Base-by-base conservation (phyloP, 2,329 filamentous ascomycete genomes). In the Fusarium oligoseptatum region DNA sequence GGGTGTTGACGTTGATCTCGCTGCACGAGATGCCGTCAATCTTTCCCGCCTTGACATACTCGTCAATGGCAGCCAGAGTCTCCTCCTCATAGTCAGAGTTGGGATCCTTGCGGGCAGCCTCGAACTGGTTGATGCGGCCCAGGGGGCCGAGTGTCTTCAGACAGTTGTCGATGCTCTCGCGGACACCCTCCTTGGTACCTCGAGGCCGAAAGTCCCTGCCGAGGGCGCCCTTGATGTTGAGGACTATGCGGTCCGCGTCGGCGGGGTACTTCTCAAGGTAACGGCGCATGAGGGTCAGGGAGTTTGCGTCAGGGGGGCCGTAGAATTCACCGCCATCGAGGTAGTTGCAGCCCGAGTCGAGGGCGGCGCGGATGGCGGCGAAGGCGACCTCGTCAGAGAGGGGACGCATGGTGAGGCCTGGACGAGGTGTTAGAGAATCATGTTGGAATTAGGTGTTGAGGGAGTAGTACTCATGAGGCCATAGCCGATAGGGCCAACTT, bases 321-420 rank as follows among this genome's bases (percentile, higher is more conserved):
- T 93, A 93, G 78, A 92, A 87, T 76, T 92, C 88, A 72, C 87
- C 90, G 32, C 84, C 89, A 74, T 92, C 91, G 87, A 90, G 90
- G 67, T 85, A 85, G 66, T 77, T 75, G 60, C 82, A 82, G 64
- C 85, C 83, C 6, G 77, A 73, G 10, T 80, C 77, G 17, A 91
- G 81, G 12, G 89, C 82, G 39, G 87, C 85, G 73, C 87, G 87
- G 80, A 92, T 85, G 32, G 88, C 86, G 45, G 85, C 85, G 73
- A 90, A 88, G 32, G 85, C 81, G 64, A 85, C 69, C 39, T 86
- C 83, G 32, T 79, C 71, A 10, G 76, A 57, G 15, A 77, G 41
- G 58, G 74, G 76, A 3, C 45, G 55, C 11, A 29, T 22, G 17
- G 77, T 78, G 43, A 79, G 64, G 10, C 77, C 77, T 79, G 15